These are phyloP conservation scores for Trifolium dubium DNA, from an alignment of 306 rosid genomes.

Conservation along the genomic window DNA sequence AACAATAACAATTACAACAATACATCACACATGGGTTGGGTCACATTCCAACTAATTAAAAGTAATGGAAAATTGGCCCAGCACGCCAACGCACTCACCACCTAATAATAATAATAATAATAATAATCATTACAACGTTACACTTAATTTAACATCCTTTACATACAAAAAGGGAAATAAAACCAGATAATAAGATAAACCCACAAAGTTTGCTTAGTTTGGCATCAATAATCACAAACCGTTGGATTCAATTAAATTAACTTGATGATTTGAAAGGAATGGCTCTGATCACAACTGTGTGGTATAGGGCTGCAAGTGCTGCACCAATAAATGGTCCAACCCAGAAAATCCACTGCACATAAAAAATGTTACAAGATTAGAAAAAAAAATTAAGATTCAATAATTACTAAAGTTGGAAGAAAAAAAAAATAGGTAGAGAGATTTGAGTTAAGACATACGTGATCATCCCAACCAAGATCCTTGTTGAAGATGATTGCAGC, in stretches of 20 bases:
- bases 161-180: constrained; percentile 26
- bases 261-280: constrained; percentile 57
- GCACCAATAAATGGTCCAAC: constrained; percentile 59
- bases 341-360: constrained; percentile 59
- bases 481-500: constrained; percentile 54
- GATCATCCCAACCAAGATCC: constrained; percentile 55
- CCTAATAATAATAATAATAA: constrained; percentile 5
- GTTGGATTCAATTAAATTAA: constrained; percentile 22
- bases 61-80: constrained; percentile 42
- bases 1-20: constrained; percentile 32
- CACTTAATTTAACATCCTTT: constrained; percentile 35
- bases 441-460: constrained; percentile 25
- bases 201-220: constrained; percentile 27
- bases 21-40: constrained; percentile 39
- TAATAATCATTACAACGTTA: neutral
- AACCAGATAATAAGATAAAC: neutral
- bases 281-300: constrained; percentile 58
- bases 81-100: constrained; percentile 24
- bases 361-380: neutral
- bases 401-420: neutral
- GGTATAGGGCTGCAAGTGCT: constrained; percentile 57
- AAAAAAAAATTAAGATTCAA: neutral
- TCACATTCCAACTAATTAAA: constrained; percentile 45
- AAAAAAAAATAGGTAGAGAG: neutral
- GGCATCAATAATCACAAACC: constrained; percentile 18